Percentiles rank a stretch among this genome's conserved stretches.
phyloP scores from a whole-genome alignment of 2,329 filamentous ascomycete genomes.

The Periglandula ipomoeae region DNA sequence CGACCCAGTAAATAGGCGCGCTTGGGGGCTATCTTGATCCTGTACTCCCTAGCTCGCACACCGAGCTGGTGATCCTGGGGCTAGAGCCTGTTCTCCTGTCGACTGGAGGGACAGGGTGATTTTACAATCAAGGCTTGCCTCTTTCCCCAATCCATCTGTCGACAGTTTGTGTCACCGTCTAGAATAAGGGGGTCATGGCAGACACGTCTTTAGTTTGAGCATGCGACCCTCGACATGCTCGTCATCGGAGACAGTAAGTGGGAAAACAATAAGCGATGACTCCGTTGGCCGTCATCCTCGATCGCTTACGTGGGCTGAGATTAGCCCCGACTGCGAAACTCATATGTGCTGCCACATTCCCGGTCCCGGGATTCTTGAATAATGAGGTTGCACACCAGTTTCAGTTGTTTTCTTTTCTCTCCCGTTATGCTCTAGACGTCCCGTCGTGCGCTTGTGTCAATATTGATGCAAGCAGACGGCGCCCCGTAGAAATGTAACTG shows the following conservation, averaged over 20 bases:
- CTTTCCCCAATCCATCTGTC: neutral
- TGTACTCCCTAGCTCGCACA: neutral
- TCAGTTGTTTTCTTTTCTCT: no score
- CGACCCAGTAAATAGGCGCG: neutral
- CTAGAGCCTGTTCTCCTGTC: neutral
- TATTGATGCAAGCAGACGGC: neutral
- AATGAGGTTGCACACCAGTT: no score
- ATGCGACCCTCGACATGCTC: neutral
- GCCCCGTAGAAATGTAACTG: neutral
- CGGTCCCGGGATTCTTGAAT: no score
- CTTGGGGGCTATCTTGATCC: slow-evolving; percentile 1
- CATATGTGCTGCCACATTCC: no score
- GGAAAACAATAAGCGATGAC: no score
- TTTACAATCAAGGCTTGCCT: neutral
- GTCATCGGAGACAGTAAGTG: neutral
- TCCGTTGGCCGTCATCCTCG: neutral
- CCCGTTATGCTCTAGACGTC: no score
- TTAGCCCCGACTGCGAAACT: no score
- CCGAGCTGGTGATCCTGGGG: neutral
- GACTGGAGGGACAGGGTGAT: neutral
- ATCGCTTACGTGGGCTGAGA: neutral
- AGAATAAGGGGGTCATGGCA: neutral
- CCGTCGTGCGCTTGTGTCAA: no score
- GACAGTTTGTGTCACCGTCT: neutral
- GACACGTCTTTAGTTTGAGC: neutral